Conservation (phyloP, 495 filamentous ascomycete species). For the Talaromyces liani region DNA sequence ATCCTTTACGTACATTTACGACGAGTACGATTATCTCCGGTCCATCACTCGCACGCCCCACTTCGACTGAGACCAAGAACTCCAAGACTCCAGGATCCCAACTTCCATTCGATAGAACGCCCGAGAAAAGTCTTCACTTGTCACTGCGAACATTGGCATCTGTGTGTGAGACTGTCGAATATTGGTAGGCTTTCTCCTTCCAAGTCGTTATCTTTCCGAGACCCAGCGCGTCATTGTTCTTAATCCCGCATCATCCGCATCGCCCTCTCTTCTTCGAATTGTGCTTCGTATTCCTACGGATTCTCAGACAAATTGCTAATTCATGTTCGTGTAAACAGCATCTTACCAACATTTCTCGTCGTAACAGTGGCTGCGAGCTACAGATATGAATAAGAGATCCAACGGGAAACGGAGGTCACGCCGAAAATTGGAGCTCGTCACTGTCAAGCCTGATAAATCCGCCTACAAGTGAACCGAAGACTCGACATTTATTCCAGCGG, state of each 20-base stretch:
- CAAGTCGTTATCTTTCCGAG: background rate
- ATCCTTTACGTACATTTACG: background rate
- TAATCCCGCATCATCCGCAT: background rate
- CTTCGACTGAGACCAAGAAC: background rate
- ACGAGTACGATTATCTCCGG: background rate
- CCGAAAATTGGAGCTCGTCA: slow-evolving; percentile 1
- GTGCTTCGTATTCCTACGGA: background rate
- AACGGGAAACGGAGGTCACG: background rate
- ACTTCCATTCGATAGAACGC: background rate
- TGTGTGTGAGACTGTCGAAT: background rate
- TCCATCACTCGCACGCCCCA: background rate
- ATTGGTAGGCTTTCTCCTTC: background rate
- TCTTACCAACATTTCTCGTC: background rate
- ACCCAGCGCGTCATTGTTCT: background rate
- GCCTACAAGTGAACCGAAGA: background rate
- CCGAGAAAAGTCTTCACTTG: background rate
- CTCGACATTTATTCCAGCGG: background rate
- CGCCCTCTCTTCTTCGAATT: background rate
- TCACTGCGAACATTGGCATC: background rate
- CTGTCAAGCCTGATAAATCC: slow-evolving; percentile 2
- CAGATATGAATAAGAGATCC: slow-evolving; percentile 8
- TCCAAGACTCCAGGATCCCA: background rate
- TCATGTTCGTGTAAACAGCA: background rate
- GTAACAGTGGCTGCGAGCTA: slow-evolving; percentile 3
- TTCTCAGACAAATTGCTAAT: background rate